Percentiles rank a stretch among this genome's conserved stretches.
phyloP scores from a whole-genome alignment of 768 basidiomycete species.

The Leccinum truebloodii region DNA sequence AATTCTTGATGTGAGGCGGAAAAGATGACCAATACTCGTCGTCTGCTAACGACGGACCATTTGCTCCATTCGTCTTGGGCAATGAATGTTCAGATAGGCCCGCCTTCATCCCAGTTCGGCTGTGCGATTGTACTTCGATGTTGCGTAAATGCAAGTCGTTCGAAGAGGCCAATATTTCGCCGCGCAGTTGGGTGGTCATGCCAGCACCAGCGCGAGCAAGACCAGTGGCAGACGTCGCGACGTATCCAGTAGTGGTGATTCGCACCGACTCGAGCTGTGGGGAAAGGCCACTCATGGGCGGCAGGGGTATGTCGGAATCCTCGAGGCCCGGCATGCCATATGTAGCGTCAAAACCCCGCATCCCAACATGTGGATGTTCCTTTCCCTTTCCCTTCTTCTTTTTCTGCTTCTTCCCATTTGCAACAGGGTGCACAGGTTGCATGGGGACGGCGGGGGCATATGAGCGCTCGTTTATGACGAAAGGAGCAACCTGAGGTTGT shows the following conservation, averaged over 20 bases:
- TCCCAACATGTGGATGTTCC: constrained; percentile 18
- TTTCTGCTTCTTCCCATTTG: constrained; percentile 42
- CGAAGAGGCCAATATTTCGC: constrained; percentile 60
- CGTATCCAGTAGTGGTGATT: constrained; percentile 46
- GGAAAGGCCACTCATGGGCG: constrained; percentile 38
- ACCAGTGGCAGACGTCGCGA: constrained; percentile 38
- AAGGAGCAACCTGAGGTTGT: constrained; percentile 13
- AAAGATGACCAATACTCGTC: constrained; percentile 72
- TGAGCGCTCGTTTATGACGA: constrained; percentile 8
- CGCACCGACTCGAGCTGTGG: constrained; percentile 51
- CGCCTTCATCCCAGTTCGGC: constrained; percentile 30
- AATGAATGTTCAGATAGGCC: constrained; percentile 20
- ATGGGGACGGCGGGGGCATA: constrained; percentile 10
- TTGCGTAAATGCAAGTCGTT: constrained; percentile 59
- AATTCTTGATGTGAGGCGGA: constrained; percentile 66
- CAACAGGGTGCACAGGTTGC: constrained; percentile 10
- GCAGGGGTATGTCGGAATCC: constrained; percentile 18
- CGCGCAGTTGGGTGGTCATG: constrained; percentile 45
- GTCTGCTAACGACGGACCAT: constrained; percentile 37
- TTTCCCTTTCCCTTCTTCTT: constrained; percentile 47
- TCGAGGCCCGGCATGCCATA: constrained; percentile 30
- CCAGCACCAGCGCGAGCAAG: constrained; percentile 33
- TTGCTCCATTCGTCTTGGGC: constrained; percentile 25
- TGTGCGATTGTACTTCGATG: constrained; percentile 31
- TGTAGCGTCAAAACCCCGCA: constrained; percentile 18